These are phyloP conservation scores for Fonsecaea multimorphosa DNA, from an alignment of 2,329 filamentous ascomycete species.

Conservation along the genomic window DNA sequence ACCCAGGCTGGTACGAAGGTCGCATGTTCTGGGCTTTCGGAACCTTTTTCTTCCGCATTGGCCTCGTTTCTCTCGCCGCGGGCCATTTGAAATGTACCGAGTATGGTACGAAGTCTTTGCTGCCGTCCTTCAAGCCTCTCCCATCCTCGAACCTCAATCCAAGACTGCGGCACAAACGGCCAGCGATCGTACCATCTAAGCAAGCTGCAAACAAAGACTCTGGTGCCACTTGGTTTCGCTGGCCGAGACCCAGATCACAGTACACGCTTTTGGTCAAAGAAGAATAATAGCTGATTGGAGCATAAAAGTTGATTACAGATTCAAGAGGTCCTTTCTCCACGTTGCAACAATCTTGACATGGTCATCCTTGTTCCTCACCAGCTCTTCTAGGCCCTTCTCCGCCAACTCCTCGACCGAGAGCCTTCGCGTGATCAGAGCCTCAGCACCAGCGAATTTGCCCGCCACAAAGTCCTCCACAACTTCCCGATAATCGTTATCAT, in stretches of 20 bases:
- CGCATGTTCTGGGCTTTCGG: neutral
- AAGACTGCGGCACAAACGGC: neutral
- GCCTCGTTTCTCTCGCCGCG: neutral
- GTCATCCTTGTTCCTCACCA: conserved; percentile 14
- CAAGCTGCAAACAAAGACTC: neutral
- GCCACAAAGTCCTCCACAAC: conserved; percentile 17
- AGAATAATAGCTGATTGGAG: neutral
- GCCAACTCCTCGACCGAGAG: conserved; percentile 9
- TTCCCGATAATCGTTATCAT: conserved; percentile 13
- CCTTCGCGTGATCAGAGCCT: conserved; percentile 11
- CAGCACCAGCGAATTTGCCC: conserved; percentile 7
- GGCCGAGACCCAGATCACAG: neutral
- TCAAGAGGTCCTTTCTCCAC: conserved; percentile 8
- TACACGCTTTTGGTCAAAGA: neutral
- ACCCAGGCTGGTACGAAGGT: neutral
- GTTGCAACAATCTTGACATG: conserved; percentile 14
- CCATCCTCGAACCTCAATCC: neutral
- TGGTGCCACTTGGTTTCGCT: neutral
- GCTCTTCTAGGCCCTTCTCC: conserved; percentile 9
- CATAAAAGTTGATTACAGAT: neutral
- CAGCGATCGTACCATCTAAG: neutral
- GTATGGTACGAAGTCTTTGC: neutral
- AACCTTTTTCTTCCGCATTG: neutral
- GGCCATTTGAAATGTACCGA: neutral
- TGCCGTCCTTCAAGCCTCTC: neutral